These are phyloP conservation scores for Misopates orontium DNA, from an alignment of 257 asterid genomes.

Conservation along the genomic window DNA sequence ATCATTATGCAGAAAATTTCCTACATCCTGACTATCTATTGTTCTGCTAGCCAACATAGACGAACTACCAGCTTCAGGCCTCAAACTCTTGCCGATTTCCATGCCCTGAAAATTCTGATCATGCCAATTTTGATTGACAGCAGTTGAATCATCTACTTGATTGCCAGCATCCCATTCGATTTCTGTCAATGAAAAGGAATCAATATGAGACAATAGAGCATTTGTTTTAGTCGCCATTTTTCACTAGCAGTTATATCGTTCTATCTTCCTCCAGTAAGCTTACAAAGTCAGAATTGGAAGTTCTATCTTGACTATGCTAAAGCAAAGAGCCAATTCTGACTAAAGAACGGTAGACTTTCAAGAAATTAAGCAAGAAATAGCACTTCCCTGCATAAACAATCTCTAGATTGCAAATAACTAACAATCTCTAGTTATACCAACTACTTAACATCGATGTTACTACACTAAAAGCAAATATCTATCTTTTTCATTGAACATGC, in stretches of 20 bases:
- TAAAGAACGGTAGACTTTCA: too few species aligned
- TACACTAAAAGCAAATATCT: not conserved
- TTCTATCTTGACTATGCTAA: too few species aligned
- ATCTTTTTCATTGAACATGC: conserved; percentile 12
- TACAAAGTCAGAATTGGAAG: too few species aligned
- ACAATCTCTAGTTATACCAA: conserved; percentile 24
- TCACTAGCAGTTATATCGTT: too few species aligned
- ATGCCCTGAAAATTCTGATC: conserved; percentile 43
- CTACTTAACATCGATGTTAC: conserved; percentile 11
- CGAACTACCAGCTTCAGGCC: conserved; percentile 44
- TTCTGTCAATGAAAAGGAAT: conserved; percentile 88
- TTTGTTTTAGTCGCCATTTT: conserved; percentile 51
- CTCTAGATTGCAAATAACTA: conserved; percentile 35
- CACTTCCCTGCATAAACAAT: conserved; percentile 62
- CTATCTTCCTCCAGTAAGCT: too few species aligned
- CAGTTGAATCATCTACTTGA: conserved; percentile 52
- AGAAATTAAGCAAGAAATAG: too few species aligned
- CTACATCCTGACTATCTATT: conserved; percentile 52
- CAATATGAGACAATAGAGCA: conserved; percentile 69
- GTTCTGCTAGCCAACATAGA: conserved; percentile 42
- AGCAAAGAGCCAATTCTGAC: too few species aligned
- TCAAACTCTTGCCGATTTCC: conserved; percentile 52
- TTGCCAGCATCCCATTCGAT: conserved; percentile 61
- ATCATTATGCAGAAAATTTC: conserved; percentile 65
- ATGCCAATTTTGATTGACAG: conserved; percentile 50